Percentiles rank a stretch among this genome's conserved stretches.
Evolutionary conservation across 2,329 filamentous ascomycete genomes (phyloP).

Genomic region (Fusarium keratoplasticum): DNA sequence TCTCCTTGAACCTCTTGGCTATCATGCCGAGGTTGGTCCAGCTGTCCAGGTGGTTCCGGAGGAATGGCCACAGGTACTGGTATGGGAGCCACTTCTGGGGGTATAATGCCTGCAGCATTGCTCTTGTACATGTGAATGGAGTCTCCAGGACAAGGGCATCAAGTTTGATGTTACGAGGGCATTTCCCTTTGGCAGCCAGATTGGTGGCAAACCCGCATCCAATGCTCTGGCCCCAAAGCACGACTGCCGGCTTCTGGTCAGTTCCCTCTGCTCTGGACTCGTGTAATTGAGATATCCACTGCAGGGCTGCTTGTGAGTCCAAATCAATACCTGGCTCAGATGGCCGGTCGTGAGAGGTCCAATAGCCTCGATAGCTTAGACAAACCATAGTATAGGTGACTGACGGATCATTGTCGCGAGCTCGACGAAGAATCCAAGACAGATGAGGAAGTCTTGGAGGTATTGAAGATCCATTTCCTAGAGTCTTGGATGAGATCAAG

Average conservation of each 20-base stretch:
- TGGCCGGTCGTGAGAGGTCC: constrained; percentile 79
- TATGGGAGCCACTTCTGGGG: constrained; percentile 86
- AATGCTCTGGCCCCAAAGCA: constrained; percentile 84
- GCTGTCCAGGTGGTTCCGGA: constrained; percentile 72
- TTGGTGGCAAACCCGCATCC: constrained; percentile 78
- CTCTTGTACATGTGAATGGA: constrained; percentile 76
- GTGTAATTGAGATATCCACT: constrained; percentile 67
- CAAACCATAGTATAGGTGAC: constrained; percentile 62
- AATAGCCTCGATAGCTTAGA: constrained; percentile 78
- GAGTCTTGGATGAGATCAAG: constrained; percentile 6
- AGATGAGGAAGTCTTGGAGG: constrained; percentile 68
- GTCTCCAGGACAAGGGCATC: constrained; percentile 76
- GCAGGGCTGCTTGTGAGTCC: constrained; percentile 73
- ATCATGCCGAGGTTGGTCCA: constrained; percentile 62
- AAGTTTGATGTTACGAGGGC: constrained; percentile 54
- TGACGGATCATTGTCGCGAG: constrained; percentile 54
- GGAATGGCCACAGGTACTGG: constrained; percentile 77
- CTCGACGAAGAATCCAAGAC: constrained; percentile 62
- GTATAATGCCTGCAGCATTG: constrained; percentile 79
- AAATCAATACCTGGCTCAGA: constrained; percentile 76
- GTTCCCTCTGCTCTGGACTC: constrained; percentile 25
- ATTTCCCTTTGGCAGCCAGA: constrained; percentile 56
- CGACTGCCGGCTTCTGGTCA: constrained; percentile 52
- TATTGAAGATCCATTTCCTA: constrained; percentile 70
- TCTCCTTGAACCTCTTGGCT: constrained; percentile 39